These are phyloP conservation scores for Komagataea norvegica DNA, from an alignment of 1,139 yeast species.

Conservation along the genomic window DNA sequence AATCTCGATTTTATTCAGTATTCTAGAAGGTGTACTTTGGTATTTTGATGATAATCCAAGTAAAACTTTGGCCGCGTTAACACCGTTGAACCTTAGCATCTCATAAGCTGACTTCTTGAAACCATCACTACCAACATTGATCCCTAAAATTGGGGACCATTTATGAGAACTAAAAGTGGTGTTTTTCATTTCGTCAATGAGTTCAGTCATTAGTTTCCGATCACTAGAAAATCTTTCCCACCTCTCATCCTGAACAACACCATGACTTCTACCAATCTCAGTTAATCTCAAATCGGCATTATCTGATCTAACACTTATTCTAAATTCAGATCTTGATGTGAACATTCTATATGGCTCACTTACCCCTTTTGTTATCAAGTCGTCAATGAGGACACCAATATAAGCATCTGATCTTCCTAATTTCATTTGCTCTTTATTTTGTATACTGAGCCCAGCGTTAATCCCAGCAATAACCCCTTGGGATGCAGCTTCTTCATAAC, in stretches of 20 bases:
- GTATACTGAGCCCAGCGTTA: conserved; percentile 55
- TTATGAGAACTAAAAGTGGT: conserved; percentile 26
- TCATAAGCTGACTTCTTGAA: conserved; percentile 44
- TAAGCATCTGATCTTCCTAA: conserved; percentile 80
- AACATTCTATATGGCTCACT: conserved; percentile 98
- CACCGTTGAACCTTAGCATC: conserved; percentile 43
- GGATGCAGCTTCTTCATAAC: conserved; percentile 98
- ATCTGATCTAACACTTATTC: conserved; percentile 86
- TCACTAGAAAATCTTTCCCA: conserved; percentile 49
- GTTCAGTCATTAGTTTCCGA: conserved; percentile 39
- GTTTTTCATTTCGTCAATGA: conserved; percentile 42
- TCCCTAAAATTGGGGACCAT: conserved; percentile 49
- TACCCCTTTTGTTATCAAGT: conserved; percentile 90
- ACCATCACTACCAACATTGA: conserved; percentile 34
- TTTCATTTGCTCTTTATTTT: conserved; percentile 43
- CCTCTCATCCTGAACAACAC: conserved; percentile 63
- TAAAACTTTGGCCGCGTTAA: conserved; percentile 24
- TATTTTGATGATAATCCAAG: conserved; percentile 11
- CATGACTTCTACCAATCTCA: conserved; percentile 56
- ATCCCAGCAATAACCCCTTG: conserved; percentile 96
- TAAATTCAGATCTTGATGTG: conserved; percentile 90
- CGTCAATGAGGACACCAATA: conserved; percentile 90
- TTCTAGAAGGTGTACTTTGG: conserved; percentile 43
- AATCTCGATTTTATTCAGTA: conserved; percentile 59
- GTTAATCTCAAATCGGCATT: conserved; percentile 90